Evolutionary conservation across 129 eudicot species (phyloP).

Genomic region (Artemisia annua): DNA sequence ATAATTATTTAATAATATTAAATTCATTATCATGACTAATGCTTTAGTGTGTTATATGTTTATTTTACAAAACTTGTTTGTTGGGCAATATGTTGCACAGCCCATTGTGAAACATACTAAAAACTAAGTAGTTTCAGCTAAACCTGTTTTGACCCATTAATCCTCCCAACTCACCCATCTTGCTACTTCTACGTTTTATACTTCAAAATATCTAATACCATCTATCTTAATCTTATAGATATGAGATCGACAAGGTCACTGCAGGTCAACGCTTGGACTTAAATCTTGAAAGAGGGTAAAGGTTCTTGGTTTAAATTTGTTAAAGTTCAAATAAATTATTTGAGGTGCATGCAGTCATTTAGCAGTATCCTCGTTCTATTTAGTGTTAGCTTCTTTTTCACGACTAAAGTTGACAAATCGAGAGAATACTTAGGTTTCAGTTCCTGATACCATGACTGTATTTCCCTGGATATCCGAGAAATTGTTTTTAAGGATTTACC

Average conservation of each 20-base stretch:
- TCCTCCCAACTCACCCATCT: neutral
- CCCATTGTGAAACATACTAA: no score
- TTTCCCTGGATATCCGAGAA: no score
- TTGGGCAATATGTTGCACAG: no score
- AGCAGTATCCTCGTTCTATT: neutral
- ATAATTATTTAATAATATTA: no score
- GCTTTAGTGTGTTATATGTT: no score
- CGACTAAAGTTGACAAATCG: neutral
- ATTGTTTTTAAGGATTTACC: no score
- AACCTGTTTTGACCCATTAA: neutral
- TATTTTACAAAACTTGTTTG: no score
- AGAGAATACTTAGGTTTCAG: neutral
- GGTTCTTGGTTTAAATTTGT: neutral
- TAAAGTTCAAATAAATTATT: neutral
- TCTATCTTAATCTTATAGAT: slow-evolving; percentile 42
- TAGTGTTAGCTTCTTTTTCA: neutral
- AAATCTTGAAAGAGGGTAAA: slow-evolving; percentile 90
- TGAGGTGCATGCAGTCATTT: neutral
- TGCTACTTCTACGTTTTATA: neutral
- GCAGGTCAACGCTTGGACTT: slow-evolving; percentile 86
- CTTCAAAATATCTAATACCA: neutral
- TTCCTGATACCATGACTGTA: neutral
- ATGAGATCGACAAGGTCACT: slow-evolving; percentile 86
- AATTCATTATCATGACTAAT: no score
- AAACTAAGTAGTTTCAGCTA: no score